Percentiles rank a stretch among this genome's conserved stretches.
Evolutionary conservation across 2,329 filamentous ascomycete genomes (phyloP).

Genomic region (Penicillium nordicum): DNA sequence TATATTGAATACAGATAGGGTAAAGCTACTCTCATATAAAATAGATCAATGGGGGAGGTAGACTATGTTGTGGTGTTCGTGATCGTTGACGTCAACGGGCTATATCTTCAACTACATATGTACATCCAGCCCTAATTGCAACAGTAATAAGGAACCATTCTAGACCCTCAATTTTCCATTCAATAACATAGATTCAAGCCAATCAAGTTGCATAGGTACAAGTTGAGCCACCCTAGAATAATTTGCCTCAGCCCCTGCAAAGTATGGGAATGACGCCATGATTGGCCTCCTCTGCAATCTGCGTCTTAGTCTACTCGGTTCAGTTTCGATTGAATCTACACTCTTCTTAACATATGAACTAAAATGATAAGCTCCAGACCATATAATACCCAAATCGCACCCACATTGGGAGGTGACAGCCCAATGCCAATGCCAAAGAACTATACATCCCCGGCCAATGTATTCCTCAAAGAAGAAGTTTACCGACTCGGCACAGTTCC

Average conservation of each 20-base stretch:
- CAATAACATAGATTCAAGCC: not conserved
- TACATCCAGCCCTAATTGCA: not conserved
- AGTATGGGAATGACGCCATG: constrained; percentile 6
- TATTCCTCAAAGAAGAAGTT: constrained; percentile 30
- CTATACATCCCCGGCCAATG: constrained; percentile 17
- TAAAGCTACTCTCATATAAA: not conserved
- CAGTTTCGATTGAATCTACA: not conserved
- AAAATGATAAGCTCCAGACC: not conserved
- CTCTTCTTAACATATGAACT: too few relatives aligned
- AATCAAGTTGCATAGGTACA: not conserved
- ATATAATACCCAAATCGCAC: not conserved
- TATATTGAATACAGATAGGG: too few relatives aligned
- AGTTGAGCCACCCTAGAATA: not conserved
- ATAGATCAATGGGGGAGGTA: not conserved
- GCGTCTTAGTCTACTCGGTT: not conserved
- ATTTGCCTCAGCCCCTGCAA: not conserved
- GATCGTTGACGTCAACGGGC: not conserved
- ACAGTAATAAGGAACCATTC: not conserved
- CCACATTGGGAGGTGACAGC: not conserved
- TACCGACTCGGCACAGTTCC: constrained; percentile 25
- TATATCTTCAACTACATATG: not conserved
- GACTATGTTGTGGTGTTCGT: not conserved
- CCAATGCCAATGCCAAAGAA: constrained; percentile 9
- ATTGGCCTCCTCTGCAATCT: not conserved
- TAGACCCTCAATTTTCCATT: not conserved